Evolutionary conservation across 1,284 basidiomycete species (phyloP), one percentile per base, ranked within the genome.

Genomic region (Trametes pubescens): DNA sequence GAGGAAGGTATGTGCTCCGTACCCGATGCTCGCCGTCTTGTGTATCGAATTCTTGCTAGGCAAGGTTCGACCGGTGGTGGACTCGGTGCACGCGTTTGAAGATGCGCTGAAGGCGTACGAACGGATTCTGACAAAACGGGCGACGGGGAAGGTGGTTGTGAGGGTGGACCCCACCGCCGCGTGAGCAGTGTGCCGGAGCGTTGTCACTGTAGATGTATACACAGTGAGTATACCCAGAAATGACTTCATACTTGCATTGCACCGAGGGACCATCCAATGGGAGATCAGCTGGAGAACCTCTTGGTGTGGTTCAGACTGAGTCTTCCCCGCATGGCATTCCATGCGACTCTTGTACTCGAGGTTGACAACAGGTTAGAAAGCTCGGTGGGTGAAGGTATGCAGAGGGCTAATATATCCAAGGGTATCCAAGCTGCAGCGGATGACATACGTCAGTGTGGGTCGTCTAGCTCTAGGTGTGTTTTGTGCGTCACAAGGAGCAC

Each of bases 141-240:
- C 88, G 2, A 83, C 78, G 16, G 91, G 91, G 0, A 92, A 92
- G 74, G 81, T 93, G 2, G 76, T 86, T 1, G 77, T 89, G 47
- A 73, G 46, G 53, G 53, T 71, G 48, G 66, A 38, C 13, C 24
- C 54, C n/a, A 26, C n/a, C 2, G 54, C 3, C 13, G 35, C 21
- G 18, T 46, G 34, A 52, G 35, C 18, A 21, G 16, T 32, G 29
- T 32, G 29, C 29, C 29, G 29, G 4, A 32, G 29, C 29, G 29
- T 8, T 32, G 29, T 32, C 29, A 32, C 29, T 32, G 29, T 32
- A 32, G 8, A 32, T 8, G 29, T 32, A 32, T 3, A 32, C 8
- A 32, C 29, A 32, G 29, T 32, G 8, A 32, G 29, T 32, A 32
- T 32, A 32, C 29, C 29, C 29, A 32, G 29, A 8, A 32, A 8